These are phyloP conservation scores for Aspergillus ibericus DNA, from an alignment of 2,329 filamentous ascomycete species.

Conservation along the genomic window DNA sequence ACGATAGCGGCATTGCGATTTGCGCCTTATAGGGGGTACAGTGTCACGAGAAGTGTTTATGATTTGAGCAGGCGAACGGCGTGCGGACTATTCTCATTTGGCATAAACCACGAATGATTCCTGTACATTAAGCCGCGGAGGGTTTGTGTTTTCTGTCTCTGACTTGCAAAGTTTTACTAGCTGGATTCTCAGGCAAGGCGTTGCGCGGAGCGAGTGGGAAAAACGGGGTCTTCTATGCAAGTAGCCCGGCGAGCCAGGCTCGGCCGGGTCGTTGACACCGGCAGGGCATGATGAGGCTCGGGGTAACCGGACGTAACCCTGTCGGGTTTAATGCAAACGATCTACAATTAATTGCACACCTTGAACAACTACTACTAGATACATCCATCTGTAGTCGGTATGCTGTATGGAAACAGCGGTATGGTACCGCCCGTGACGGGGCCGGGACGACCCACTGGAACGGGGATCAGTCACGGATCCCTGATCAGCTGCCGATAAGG, in stretches of 20 bases:
- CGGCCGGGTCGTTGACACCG: neutral
- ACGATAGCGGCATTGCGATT: conserved; percentile 29
- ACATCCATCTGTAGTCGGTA: neutral
- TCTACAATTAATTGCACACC: neutral
- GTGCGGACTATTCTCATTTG: conserved; percentile 12
- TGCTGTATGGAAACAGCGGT: neutral
- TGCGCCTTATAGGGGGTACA: conserved; percentile 23
- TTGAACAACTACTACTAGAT: no score
- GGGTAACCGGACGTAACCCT: neutral
- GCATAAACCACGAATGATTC: conserved; percentile 20
- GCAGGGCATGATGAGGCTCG: neutral
- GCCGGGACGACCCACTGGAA: neutral
- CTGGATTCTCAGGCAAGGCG: conserved; percentile 17
- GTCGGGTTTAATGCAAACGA: neutral
- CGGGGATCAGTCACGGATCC: neutral
- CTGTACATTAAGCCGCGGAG: conserved; percentile 20
- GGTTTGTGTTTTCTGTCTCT: conserved; percentile 9
- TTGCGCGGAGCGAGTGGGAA: conserved; percentile 12
- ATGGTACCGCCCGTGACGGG: neutral
- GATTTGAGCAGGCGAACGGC: conserved; percentile 14
- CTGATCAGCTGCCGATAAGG: conserved; percentile 8
- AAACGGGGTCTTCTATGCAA: conserved; percentile 11
- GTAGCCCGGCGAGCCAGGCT: conserved; percentile 1
- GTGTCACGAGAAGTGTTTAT: conserved; percentile 10
- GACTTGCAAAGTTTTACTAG: conserved; percentile 6